Evolutionary conservation across 345 rosid genomes (phyloP).

Genomic region (Populus davidiana): DNA sequence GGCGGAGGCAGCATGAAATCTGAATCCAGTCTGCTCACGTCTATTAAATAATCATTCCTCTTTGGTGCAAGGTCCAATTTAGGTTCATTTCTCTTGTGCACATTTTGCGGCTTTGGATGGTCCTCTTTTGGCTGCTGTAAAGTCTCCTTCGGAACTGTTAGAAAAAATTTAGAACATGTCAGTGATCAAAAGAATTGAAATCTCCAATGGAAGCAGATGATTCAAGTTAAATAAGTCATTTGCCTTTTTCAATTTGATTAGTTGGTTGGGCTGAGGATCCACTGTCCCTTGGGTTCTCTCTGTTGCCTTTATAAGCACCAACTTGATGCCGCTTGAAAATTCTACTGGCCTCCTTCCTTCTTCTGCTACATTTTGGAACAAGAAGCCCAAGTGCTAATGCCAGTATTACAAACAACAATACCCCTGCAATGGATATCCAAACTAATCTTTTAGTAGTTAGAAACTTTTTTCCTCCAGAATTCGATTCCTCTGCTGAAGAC

Average conservation of each 20-base stretch:
- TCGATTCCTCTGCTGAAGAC: slow-evolving; percentile 47
- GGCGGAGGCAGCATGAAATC: slow-evolving; percentile 46
- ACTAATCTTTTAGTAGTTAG: slow-evolving; percentile 53
- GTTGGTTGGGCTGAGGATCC: slow-evolving; percentile 41
- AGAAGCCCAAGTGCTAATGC: slow-evolving; percentile 51
- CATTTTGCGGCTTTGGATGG: slow-evolving; percentile 22
- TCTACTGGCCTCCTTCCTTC: slow-evolving; percentile 49
- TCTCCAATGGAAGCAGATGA: slow-evolving; percentile 1
- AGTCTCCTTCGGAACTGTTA: slow-evolving; percentile 53
- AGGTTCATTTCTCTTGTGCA: neutral
- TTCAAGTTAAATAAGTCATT: slow-evolving; percentile 11
- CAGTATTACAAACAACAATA: slow-evolving; percentile 50
- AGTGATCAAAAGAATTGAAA: slow-evolving; percentile 6
- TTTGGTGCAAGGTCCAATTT: slow-evolving; percentile 22
- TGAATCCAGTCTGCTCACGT: slow-evolving; percentile 43
- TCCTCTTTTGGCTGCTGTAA: slow-evolving; percentile 31
- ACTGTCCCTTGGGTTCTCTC: slow-evolving; percentile 53
- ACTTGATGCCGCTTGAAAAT: slow-evolving; percentile 60
- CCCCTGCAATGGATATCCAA: slow-evolving; percentile 74
- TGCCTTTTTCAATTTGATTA: slow-evolving; percentile 63
- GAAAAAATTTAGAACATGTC: slow-evolving; percentile 4
- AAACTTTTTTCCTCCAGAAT: slow-evolving; percentile 39
- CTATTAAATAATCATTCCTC: slow-evolving; percentile 56
- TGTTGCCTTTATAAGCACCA: slow-evolving; percentile 60
- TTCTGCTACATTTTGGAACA: slow-evolving; percentile 49